Evolutionary conservation across 148 eudicot genomes (phyloP), one percentile per base, ranked within the genome.

Genomic region (Diospyros kaki): DNA sequence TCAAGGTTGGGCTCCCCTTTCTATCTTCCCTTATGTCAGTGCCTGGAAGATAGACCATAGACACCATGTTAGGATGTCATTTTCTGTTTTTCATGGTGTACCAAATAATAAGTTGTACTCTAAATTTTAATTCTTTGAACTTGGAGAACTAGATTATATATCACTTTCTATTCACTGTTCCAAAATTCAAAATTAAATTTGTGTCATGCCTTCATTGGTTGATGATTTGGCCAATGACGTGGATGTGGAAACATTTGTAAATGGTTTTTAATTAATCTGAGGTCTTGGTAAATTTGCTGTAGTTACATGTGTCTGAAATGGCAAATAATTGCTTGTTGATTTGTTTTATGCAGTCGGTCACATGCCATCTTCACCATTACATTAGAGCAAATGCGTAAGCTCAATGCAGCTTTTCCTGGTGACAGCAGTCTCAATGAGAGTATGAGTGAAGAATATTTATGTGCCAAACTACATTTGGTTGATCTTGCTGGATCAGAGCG

Each of bases 401-500:
- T 86, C 67, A 85, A 86, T 83, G 75, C 84, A 55, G 76, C 66
- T 43, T 58, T 42, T 78, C 69, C 90, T 74, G 89, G 74, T 73
- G 89, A 92, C 64, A 74, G 75, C 71, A 81, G 73, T 78, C 71
- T 68, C 45, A 86, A 73, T 76, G 96, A 87, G 18, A 80, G 83
- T 73, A 89, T 91, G 88, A 79, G 83, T 43, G 99, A 95, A 62
- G 99, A 95, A 80, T 95, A 95, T 81, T 85, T 95, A 14, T 90
- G 97, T 86, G 97, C 99, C 70, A 95, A 95, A 73, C 82, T 95
- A 87, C 99, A 95, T 81, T 86, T 95, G 74, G 99, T 95, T 64
- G 99, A 95, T 87, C 99, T 95, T 70, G 99, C 99, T 80, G 99
- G 99, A 74, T 95, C 99, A 43, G 99, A 95, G 83, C 86, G 99